Evolutionary conservation across 1,139 yeast genomes (phyloP), one percentile per base, ranked within the genome.

Genomic region (Yamadazyma spencermartinsiae): DNA sequence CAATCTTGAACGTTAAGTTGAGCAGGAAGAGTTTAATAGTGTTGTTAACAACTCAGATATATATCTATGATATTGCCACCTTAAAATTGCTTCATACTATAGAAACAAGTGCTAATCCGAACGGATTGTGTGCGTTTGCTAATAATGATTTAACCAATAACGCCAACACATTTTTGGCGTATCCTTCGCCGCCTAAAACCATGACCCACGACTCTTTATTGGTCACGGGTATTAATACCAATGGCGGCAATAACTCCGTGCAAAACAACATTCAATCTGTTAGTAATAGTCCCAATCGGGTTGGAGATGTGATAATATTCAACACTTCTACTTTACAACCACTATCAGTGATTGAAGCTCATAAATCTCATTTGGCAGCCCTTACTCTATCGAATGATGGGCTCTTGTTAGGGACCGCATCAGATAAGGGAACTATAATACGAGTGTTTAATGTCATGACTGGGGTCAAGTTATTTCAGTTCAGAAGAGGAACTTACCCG

Each of bases 401-500:
- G 1, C 71, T 82, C 0, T 60, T 88, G 35, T 67, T 92, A 35
- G 97, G 98, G 1, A 89, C 98, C 0, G 96, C 98, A 1, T 86
- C 96, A 13, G 96, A 88, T 49, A 89, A 89, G 56, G 98, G 98
- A 4, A 92, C 98, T 0, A 88, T 92, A 33, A 80, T 92, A 2
- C 70, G 98, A 41, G 87, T 92, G 2, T 92, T 92, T 54, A 74
- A 83, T n/a, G 88, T 88, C 1, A 85, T 83, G 19, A 77, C 86
- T 0, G 98, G 97, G 0, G 74, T 79, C 15, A 87, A 90, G 54
- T 64, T 90, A 36, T 88, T 80, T 55, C 98, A 92, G 60, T 92
- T 92, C 61, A 74, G 98, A 50, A 74, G 98, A 55, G 98, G 98
- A 1, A 86, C 97, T 1, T 90, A 90, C 56, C 95, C 96, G 3